Evolutionary conservation across 2,329 filamentous ascomycete species (phyloP), one percentile per base, ranked within the genome.

Genomic region (Hypoxylon sp.): DNA sequence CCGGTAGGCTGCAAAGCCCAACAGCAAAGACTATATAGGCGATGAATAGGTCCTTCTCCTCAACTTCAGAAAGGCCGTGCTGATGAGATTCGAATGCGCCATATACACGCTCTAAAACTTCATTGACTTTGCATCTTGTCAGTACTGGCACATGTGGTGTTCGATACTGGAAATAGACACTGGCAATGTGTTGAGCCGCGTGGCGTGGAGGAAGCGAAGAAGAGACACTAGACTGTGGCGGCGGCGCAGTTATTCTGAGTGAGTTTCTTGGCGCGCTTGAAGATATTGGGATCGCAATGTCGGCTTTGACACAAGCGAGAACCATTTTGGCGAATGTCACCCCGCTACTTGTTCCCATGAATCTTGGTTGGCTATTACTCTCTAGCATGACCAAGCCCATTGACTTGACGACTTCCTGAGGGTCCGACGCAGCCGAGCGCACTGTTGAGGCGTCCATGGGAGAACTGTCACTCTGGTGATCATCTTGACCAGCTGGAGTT

Each of bases 11-110:
- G 51, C 72, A 75, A 7, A 79, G 74, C 2, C 70, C 75, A 21
- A 79, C 78, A 13, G 77, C 75, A 30, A 79, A 73, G 17, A 79
- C 71, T 73, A 79, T 78, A 65, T 78, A 78, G 10, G 72, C 68
- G 7, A 72, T 74, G 60, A 79, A 79, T 23, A 78, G 60, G 60
- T 77, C 72, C 48, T 48, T 71, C 32, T 76, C 70, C 2, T 67
- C 57, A 55, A 60, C 66, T 43, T 45, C 49, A 19, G 51, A 48
- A 48, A 59, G 60, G 52, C 49, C 57, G 36, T 59, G 46, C 5
- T 53, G 55, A 53, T 52, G 51, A 14, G 53, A 50, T 51, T 61
- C 66, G 14, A 67, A 60, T 10, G 38, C 60, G 34, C 34, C 32
- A 55, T 79, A 79, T 28, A 74, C 75, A 38, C 71, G 72, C 9